These are phyloP conservation scores for Aulographum hederae DNA, from an alignment of 2,329 filamentous ascomycete genomes.

Conservation along the genomic window DNA sequence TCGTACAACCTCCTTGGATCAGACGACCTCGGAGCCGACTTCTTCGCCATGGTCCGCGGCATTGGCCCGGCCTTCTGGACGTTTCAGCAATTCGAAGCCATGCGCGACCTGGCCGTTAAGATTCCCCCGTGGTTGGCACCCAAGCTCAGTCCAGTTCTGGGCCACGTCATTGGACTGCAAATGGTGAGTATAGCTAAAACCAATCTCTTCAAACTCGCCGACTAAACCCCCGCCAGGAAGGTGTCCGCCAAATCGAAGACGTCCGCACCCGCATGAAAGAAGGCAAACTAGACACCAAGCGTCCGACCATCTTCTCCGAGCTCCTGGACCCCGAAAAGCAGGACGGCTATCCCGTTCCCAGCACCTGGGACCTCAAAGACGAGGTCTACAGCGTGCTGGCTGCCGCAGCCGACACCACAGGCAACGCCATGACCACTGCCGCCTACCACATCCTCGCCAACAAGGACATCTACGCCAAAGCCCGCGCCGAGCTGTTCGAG, in stretches of 20 bases:
- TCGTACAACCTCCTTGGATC: conserved; percentile 13
- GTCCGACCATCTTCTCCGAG: conserved; percentile 13
- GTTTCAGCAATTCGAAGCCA: too few species aligned
- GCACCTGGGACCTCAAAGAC: conserved; percentile 9
- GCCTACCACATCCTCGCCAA: conserved; percentile 13
- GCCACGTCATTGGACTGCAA: conserved; percentile 7
- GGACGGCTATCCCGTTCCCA: conserved; percentile 7
- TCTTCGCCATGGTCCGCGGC: conserved; percentile 11
- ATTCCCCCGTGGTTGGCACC: conserved; percentile 10
- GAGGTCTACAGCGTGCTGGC: too few species aligned
- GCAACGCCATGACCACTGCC: background rate
- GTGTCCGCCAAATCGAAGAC: conserved; percentile 8
- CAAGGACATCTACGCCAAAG: conserved; percentile 10
- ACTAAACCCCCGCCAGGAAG: too few species aligned
- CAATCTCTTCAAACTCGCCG: background rate
- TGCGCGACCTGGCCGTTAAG: conserved; percentile 8
- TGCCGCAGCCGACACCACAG: background rate
- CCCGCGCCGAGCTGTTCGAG: conserved; percentile 12
- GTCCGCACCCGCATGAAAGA: conserved; percentile 7
- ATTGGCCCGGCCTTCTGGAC: conserved; percentile 8
- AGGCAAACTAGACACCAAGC: conserved; percentile 5
- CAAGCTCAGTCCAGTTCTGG: conserved; percentile 7
- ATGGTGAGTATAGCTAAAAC: conserved; percentile 1
- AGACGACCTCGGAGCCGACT: conserved; percentile 9
- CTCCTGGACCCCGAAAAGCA: conserved; percentile 9